Conservation (phyloP, 2,329 filamentous ascomycete genomes). For the Cercospora zeae-maydis region DNA sequence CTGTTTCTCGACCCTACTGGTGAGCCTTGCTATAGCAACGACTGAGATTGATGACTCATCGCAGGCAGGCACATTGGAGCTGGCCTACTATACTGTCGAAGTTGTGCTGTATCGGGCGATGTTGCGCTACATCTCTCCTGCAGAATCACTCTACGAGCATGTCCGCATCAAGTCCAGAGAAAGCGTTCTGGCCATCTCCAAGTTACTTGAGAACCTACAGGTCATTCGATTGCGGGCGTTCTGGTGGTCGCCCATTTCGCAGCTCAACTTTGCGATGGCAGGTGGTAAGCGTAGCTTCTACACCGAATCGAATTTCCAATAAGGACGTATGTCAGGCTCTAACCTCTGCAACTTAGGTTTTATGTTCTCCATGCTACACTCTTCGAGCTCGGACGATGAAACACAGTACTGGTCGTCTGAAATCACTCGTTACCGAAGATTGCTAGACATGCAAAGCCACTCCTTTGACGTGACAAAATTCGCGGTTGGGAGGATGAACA, state of each 20-base stretch:
- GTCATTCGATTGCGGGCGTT: conserved; percentile 25
- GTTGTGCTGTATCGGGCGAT: conserved; percentile 23
- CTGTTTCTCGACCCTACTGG: conserved; percentile 26
- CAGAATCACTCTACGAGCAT: conserved; percentile 5
- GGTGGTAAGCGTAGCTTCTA: neutral
- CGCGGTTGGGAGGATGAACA: conserved; percentile 22
- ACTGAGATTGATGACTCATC: neutral
- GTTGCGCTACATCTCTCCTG: conserved; percentile 19
- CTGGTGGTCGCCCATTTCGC: conserved; percentile 27
- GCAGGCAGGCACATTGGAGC: conserved; percentile 18
- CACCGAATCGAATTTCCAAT: too few relatives aligned
- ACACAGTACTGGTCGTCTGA: conserved; percentile 26
- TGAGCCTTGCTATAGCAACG: neutral
- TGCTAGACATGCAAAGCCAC: conserved; percentile 27
- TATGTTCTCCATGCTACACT: conserved; percentile 27
- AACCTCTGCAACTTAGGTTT: conserved; percentile 19
- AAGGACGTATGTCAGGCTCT: neutral
- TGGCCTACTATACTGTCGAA: conserved; percentile 23
- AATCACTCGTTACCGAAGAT: conserved; percentile 20
- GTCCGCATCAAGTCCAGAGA: conserved; percentile 19
- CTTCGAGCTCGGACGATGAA: conserved; percentile 21
- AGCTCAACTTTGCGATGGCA: conserved; percentile 20
- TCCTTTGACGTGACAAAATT: conserved; percentile 26
- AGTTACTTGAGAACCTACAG: conserved; percentile 24
- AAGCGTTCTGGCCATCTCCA: conserved; percentile 15